These are phyloP conservation scores for Lophiostoma macrostomum DNA, from an alignment of 495 filamentous ascomycete genomes.

Conservation along the genomic window DNA sequence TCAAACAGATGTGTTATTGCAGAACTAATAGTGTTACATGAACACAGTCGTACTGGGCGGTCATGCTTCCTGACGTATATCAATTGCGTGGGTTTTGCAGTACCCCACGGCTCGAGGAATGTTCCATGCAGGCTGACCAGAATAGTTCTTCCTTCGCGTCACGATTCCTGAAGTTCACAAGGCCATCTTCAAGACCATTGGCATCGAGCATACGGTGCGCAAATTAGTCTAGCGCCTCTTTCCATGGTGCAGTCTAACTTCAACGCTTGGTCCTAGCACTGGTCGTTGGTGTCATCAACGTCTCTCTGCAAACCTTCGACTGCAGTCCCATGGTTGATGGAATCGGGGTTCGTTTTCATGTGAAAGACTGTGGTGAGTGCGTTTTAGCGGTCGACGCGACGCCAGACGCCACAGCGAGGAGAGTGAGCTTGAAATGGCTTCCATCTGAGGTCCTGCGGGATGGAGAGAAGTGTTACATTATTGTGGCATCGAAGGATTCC, in stretches of 20 bases:
- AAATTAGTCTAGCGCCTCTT: conserved; percentile 3
- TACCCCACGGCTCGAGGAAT: conserved; percentile 8
- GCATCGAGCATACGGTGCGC: neutral
- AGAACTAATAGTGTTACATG: conserved; percentile 22
- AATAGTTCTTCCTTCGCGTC: conserved; percentile 25
- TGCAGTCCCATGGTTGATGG: neutral
- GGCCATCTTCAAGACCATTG: neutral
- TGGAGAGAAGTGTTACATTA: conserved; percentile 32
- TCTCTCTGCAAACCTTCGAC: neutral
- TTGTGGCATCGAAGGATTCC: neutral
- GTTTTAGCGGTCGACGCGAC: too few relatives aligned
- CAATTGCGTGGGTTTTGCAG: conserved; percentile 1
- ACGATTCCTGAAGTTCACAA: too few relatives aligned
- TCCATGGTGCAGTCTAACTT: neutral
- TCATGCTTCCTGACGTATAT: conserved; percentile 12
- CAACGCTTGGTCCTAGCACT: conserved; percentile 21
- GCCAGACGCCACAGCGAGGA: neutral
- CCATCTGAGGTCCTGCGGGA: conserved; percentile 6
- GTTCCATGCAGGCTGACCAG: conserved; percentile 15
- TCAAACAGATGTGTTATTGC: neutral
- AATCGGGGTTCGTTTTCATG: too few relatives aligned
- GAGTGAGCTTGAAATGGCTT: neutral
- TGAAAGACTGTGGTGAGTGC: too few relatives aligned
- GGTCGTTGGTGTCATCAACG: neutral
- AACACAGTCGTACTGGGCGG: conserved; percentile 6